A percentile compares a stretch with the other conserved stretches of the same genome.
phyloP scores from a whole-genome alignment of 139 green algal genomes.

The Micromonas commoda region DNA sequence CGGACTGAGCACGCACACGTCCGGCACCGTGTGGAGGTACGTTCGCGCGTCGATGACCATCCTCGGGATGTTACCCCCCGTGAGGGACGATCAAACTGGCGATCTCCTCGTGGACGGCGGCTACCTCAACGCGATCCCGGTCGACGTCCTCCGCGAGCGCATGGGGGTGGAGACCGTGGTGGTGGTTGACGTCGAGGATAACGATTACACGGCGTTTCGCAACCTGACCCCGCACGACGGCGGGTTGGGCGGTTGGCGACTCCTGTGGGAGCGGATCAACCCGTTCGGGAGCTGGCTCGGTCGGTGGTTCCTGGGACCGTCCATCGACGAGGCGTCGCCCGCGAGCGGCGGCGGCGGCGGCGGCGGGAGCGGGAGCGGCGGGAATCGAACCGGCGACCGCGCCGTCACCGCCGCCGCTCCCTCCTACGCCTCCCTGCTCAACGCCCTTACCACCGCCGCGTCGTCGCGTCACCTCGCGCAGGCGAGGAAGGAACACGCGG shows the following conservation, averaged over 20 bases:
- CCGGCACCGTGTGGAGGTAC: slow-evolving; percentile 41
- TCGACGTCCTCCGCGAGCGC: slow-evolving; percentile 56
- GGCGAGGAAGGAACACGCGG: slow-evolving; percentile 50
- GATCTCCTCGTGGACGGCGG: slow-evolving; percentile 70
- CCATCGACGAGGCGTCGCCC: not conserved
- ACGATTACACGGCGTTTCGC: slow-evolving; percentile 55
- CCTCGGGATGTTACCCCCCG: slow-evolving; percentile 66
- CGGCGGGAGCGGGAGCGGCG: not conserved
- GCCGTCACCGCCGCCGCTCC: slow-evolving; percentile 28
- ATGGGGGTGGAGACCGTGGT: slow-evolving; percentile 62
- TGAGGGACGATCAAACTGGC: slow-evolving; percentile 46
- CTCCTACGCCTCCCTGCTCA: slow-evolving; percentile 50
- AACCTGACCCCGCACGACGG: slow-evolving; percentile 58
- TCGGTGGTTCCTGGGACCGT: not conserved
- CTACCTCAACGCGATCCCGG: slow-evolving; percentile 64
- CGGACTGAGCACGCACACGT: slow-evolving; percentile 47
- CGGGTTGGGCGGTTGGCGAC: slow-evolving; percentile 59
- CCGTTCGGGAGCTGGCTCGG: not conserved
- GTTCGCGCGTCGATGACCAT: slow-evolving; percentile 72
- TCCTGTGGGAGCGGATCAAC: slow-evolving; percentile 66
- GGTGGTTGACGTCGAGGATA: slow-evolving; percentile 73
- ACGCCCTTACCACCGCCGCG: slow-evolving; percentile 59
- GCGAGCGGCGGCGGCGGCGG: not conserved
- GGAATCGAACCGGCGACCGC: not conserved
- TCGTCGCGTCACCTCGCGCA: slow-evolving; percentile 55